phyloP scores from a whole-genome alignment of 106 monocot species.

The Phalaenopsis equestris region DNA sequence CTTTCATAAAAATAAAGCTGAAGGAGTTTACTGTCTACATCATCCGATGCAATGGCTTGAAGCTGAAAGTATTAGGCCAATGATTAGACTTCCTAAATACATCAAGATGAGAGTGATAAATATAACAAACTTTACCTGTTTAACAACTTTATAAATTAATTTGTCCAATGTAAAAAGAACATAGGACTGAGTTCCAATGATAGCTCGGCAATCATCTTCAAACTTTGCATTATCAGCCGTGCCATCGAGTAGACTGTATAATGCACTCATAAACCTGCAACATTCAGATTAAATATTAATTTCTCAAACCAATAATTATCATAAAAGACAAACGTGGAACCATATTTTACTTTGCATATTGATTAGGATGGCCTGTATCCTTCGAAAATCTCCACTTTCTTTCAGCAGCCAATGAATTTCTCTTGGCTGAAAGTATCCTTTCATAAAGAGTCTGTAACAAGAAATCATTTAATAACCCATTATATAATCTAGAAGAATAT shows the following conservation, averaged over 20 bases:
- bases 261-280: slow-evolving; percentile 68
- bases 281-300: neutral
- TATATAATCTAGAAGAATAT: slow-evolving; percentile 3
- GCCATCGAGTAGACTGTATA: slow-evolving; percentile 73
- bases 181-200: slow-evolving; percentile 84
- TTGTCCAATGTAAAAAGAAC: slow-evolving; percentile 94
- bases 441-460: slow-evolving; percentile 75
- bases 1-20: slow-evolving; percentile 79
- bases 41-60: slow-evolving; percentile 75
- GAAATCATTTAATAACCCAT: neutral
- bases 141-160: slow-evolving; percentile 85
- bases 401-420: slow-evolving; percentile 60
- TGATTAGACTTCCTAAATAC: slow-evolving; percentile 9
- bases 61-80: slow-evolving; percentile 44
- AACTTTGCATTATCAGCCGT: slow-evolving; percentile 82
- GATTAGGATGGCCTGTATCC: slow-evolving; percentile 44
- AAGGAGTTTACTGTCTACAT: slow-evolving; percentile 79
- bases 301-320: slow-evolving; percentile 1
- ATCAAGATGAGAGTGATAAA: neutral
- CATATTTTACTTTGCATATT: slow-evolving; percentile 62
- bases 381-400: slow-evolving; percentile 59
- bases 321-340: neutral
- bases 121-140: slow-evolving; percentile 46
- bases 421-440: slow-evolving; percentile 89
- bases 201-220: slow-evolving; percentile 90